phyloP scores from a whole-genome alignment of 306 rosid species.

The Fragaria vesca region DNA sequence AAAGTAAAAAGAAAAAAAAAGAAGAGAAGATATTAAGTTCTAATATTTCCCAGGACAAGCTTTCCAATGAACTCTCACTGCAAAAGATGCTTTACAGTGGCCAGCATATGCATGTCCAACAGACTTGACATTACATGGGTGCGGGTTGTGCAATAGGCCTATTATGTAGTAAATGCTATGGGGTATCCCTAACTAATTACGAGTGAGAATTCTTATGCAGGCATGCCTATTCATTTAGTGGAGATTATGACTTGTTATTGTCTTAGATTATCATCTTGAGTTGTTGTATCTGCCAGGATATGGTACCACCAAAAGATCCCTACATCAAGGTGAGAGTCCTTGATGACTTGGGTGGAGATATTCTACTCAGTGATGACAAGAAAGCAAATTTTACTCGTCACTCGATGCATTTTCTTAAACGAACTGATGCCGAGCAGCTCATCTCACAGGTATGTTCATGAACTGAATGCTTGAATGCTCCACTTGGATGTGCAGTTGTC shows the following conservation, averaged over 20 bases:
- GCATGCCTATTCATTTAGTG: not conserved
- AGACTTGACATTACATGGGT: not conserved
- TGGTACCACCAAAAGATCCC: conserved; percentile 98
- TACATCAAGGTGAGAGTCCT: conserved; percentile 88
- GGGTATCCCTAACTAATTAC: not conserved
- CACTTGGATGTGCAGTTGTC: conserved; percentile 8
- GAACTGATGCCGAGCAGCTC: conserved; percentile 85
- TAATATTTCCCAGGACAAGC: not conserved
- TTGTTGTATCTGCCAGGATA: conserved; percentile 58
- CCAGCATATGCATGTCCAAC: not conserved
- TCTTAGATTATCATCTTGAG: not conserved
- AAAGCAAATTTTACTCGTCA: conserved; percentile 69
- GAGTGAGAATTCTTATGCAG: not conserved
- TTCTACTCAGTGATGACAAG: conserved; percentile 76
- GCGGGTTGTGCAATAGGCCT: not conserved
- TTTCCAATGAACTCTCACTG: not conserved
- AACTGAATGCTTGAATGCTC: conserved; percentile 15
- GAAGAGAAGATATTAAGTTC: not conserved
- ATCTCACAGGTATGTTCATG: conserved; percentile 57
- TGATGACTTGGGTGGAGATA: conserved; percentile 76
- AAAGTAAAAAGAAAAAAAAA: no score
- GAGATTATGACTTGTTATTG: not conserved
- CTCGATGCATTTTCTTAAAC: conserved; percentile 91
- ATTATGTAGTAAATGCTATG: not conserved
- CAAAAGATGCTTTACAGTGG: not conserved